Evolutionary conservation across 768 basidiomycete species (phyloP).

Genomic region (Leccinum sublutescens): DNA sequence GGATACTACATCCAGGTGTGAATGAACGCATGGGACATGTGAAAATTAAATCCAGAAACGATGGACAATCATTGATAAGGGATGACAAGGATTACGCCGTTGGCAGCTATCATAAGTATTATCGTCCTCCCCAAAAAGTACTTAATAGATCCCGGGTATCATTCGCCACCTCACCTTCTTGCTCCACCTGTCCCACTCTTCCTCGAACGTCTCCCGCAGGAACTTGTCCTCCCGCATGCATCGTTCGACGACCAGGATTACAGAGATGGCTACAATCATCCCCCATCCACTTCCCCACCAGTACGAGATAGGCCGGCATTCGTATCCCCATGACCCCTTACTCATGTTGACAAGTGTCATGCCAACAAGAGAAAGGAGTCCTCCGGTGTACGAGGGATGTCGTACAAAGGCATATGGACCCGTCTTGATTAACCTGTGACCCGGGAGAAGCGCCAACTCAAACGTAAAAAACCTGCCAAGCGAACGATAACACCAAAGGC

Average conservation of each 20-base stretch:
- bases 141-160: conserved; percentile 14
- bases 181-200: conserved; percentile 18
- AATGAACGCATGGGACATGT: not conserved
- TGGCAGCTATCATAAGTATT: not conserved
- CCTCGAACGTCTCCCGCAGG: conserved; percentile 4
- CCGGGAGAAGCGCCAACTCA: conserved; percentile 25
- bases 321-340: conserved; percentile 15
- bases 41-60: not conserved
- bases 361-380: conserved; percentile 2
- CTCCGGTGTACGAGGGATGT: conserved; percentile 16
- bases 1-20: not conserved
- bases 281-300: conserved; percentile 14
- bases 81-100: not conserved
- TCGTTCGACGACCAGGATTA: conserved; percentile 1
- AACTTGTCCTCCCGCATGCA: conserved; percentile 10
- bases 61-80: not conserved
- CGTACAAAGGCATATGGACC: conserved; percentile 15
- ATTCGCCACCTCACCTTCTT: conserved; percentile 7
- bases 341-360: conserved; percentile 8
- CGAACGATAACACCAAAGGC: conserved; percentile 36
- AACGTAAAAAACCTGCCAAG: conserved; percentile 42
- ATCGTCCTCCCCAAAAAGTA: not conserved
- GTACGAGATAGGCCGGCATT: conserved; percentile 3
- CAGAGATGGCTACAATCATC: not conserved
- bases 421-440: conserved; percentile 13